Evolutionary conservation across 2,329 filamentous ascomycete species (phyloP).

Genomic region (Claviceps pusilla): DNA sequence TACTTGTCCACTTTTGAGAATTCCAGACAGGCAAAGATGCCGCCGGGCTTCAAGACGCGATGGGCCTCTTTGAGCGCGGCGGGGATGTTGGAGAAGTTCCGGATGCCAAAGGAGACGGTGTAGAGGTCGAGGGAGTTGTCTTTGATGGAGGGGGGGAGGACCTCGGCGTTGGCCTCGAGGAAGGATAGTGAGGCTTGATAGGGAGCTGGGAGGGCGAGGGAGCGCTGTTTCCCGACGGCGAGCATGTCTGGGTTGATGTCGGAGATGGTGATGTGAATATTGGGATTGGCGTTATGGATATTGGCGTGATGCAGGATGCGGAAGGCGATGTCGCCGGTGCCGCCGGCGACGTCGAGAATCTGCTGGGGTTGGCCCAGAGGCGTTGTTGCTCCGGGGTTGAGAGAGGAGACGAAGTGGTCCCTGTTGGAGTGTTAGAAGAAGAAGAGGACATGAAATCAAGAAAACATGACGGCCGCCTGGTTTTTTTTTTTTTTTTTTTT

Average conservation of each 20-base stretch:
- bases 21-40: constrained; percentile 91
- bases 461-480: too few species aligned
- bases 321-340: constrained; percentile 95
- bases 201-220: constrained; percentile 38
- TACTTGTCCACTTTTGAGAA: constrained; percentile 73
- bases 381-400: constrained; percentile 61
- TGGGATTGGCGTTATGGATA: constrained; percentile 55
- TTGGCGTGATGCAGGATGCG: constrained; percentile 87
- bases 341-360: constrained; percentile 92
- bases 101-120: constrained; percentile 92
- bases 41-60: constrained; percentile 82
- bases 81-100: constrained; percentile 90
- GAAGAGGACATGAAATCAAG: not conserved
- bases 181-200: constrained; percentile 52
- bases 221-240: constrained; percentile 68
- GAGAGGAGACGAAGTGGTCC: constrained; percentile 81
- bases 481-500: not conserved
- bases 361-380: constrained; percentile 36
- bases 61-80: constrained; percentile 69
- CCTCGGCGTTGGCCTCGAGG: constrained; percentile 80
- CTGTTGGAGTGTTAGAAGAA: constrained; percentile 16
- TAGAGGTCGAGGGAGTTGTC: constrained; percentile 75
- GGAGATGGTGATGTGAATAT: constrained; percentile 74
- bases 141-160: constrained; percentile 47
- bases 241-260: constrained; percentile 98